Conservation (phyloP, 306 rosid species). For the Acmispon strigosus region DNA sequence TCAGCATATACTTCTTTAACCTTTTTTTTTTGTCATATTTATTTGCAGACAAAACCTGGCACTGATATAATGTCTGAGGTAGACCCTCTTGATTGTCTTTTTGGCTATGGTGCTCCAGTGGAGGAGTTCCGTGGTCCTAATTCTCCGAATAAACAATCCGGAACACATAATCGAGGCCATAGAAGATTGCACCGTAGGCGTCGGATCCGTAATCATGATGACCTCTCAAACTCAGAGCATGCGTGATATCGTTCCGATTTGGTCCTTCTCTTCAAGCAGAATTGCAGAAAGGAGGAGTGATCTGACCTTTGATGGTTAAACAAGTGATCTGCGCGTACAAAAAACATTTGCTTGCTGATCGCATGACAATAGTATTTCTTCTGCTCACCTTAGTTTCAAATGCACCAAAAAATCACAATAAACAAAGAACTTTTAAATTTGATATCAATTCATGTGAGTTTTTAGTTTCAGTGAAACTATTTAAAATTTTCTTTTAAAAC, state of each 20-base stretch:
- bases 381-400: no score
- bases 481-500: neutral
- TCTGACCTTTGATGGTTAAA: no score
- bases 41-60: conserved; percentile 37
- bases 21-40: neutral
- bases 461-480: neutral
- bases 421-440: no score
- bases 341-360: no score
- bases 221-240: conserved; percentile 13
- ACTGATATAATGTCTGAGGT: conserved; percentile 33
- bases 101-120: conserved; percentile 37
- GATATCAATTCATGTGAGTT: neutral
- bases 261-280: neutral
- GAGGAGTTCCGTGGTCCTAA: conserved; percentile 43
- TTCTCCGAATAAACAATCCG: conserved; percentile 34
- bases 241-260: neutral
- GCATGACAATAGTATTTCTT: no score
- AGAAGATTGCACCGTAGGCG: conserved; percentile 65
- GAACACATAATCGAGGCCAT: conserved; percentile 30
- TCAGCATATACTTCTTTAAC: neutral
- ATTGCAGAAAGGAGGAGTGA: neutral
- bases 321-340: no score
- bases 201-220: conserved; percentile 43
- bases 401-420: no score
- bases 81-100: conserved; percentile 67